phyloP scores from a whole-genome alignment of 225 moss, liverwort and hornwort genomes.

The Climacium dendroides region DNA sequence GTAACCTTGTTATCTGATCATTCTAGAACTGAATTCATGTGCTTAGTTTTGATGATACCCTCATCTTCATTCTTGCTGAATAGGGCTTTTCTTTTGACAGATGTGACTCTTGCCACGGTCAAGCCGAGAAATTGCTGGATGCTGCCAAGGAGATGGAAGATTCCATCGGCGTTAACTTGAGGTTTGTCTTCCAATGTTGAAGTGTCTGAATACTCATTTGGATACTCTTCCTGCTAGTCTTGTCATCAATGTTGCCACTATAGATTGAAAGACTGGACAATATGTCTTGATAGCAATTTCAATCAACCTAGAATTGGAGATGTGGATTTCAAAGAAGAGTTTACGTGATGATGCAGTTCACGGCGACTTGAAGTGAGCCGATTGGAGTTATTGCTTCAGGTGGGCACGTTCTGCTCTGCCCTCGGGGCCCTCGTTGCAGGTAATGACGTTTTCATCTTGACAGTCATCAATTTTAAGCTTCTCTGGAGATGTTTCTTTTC shows the following conservation, averaged over 20 bases:
- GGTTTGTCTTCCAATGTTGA: constrained; percentile 23
- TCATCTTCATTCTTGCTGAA: not conserved
- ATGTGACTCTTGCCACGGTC: constrained; percentile 95
- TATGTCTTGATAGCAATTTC: not conserved
- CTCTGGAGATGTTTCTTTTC: not conserved
- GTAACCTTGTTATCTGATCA: not conserved
- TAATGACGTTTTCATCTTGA: not conserved
- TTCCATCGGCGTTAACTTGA: constrained; percentile 85
- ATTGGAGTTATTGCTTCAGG: constrained; percentile 91
- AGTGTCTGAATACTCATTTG: not conserved
- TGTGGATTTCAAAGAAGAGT: not conserved
- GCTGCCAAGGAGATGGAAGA: constrained; percentile 99
- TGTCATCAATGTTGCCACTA: not conserved
- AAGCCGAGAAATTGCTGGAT: constrained; percentile 83
- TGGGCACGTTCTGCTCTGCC: constrained; percentile 95
- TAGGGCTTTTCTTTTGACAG: constrained; percentile 8
- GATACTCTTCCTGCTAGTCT: not conserved
- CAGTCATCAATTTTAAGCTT: not conserved
- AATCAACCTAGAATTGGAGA: not conserved
- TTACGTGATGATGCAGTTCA: constrained; percentile 49
- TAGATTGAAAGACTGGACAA: not conserved
- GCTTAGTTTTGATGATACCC: not conserved
- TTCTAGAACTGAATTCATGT: not conserved
- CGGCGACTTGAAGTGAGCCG: constrained; percentile 94
- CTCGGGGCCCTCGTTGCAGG: constrained; percentile 96